A percentile compares a stretch with the other conserved stretches of the same genome.
Evolutionary conservation across 2,329 filamentous ascomycete genomes (phyloP).

Genomic region (Sarocladium brachiariae): DNA sequence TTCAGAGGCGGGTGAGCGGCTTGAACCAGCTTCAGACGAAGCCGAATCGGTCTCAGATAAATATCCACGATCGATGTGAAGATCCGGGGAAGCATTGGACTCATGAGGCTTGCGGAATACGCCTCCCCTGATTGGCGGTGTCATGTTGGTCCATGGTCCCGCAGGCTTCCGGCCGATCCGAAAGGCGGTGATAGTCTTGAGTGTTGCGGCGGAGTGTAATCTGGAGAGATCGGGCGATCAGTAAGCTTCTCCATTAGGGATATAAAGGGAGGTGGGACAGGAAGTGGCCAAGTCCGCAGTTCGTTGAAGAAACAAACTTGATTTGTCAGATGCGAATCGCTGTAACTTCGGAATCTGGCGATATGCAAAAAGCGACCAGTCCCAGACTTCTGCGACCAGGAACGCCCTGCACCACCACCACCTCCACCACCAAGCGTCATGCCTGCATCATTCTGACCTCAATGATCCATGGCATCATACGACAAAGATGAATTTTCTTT

Average conservation of each 20-base stretch:
- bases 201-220: slow-evolving; percentile 48
- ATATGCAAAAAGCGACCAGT: neutral
- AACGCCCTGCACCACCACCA: neutral
- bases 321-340: slow-evolving; percentile 4
- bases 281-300: neutral
- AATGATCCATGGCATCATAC: neutral
- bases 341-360: neutral
- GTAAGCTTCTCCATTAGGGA: slow-evolving; percentile 4
- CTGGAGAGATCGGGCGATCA: slow-evolving; percentile 28
- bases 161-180: slow-evolving; percentile 50
- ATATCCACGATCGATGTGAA: slow-evolving; percentile 5
- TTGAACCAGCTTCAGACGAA: neutral
- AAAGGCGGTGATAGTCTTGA: slow-evolving; percentile 52
- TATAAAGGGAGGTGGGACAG: neutral
- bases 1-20: neutral
- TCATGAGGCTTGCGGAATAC: slow-evolving; percentile 25
- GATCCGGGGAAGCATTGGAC: slow-evolving; percentile 6
- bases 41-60: slow-evolving; percentile 1
- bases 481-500: no score
- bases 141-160: slow-evolving; percentile 50
- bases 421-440: neutral
- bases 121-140: slow-evolving; percentile 51
- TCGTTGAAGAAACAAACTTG: neutral
- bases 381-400: neutral
- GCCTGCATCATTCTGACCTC: neutral